A percentile compares a stretch with the other conserved stretches of the same genome.
These are phyloP conservation scores for Daldinia bambusicola DNA, from an alignment of 495 filamentous ascomycete species.

Conservation along the genomic window DNA sequence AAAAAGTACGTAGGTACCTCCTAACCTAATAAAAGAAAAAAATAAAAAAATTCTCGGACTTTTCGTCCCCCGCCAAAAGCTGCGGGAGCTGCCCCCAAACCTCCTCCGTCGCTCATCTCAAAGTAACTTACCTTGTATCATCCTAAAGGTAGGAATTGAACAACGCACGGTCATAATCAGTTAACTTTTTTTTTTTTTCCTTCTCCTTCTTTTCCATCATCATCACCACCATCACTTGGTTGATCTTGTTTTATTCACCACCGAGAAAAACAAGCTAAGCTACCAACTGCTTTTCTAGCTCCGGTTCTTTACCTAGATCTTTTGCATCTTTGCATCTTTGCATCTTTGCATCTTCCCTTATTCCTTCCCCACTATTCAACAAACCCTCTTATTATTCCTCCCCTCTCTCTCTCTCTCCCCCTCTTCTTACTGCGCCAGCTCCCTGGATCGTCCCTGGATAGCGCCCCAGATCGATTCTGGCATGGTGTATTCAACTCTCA, in stretches of 20 bases:
- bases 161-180: no score
- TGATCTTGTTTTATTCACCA: background rate
- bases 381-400: background rate
- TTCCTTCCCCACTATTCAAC: conserved; percentile 1
- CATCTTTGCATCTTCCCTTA: background rate
- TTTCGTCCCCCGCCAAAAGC: conserved; percentile 42
- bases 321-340: background rate
- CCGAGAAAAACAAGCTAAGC: background rate
- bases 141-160: no score
- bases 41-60: conserved; percentile 41
- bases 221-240: background rate
- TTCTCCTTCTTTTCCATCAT: conserved; percentile 5
- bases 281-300: background rate
- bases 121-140: conserved; percentile 3
- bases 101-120: conserved; percentile 38
- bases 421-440: conserved; percentile 7
- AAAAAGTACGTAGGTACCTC: background rate
- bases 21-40: no score
- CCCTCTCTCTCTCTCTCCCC: background rate
- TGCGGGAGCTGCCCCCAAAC: conserved; percentile 41
- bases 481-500: conserved; percentile 33
- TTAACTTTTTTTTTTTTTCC: background rate
- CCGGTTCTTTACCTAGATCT: background rate
- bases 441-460: conserved; percentile 6
- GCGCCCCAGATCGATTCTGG: conserved; percentile 18